A percentile compares a stretch with the other conserved stretches of the same genome.
These are phyloP conservation scores for Russula emetica DNA, from an alignment of 768 basidiomycete species.

Conservation along the genomic window DNA sequence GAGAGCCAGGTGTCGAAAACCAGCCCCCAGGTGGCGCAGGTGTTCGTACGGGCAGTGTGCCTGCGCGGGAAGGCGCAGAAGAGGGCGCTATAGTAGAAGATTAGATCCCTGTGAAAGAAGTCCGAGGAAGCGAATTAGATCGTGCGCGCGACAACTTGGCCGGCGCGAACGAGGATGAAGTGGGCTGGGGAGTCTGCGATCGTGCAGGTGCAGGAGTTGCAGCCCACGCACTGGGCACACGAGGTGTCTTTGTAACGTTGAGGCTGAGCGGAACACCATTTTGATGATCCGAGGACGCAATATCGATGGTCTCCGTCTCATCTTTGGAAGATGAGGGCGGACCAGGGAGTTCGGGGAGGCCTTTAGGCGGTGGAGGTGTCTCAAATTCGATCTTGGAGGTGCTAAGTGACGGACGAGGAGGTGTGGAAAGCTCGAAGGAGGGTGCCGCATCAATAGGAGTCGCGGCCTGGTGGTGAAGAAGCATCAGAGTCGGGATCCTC, in stretches of 20 bases:
- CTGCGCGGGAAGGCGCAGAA: slow-evolving; percentile 18
- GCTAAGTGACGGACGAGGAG: slow-evolving; percentile 44
- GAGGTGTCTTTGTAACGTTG: slow-evolving; percentile 43
- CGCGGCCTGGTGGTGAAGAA: slow-evolving; percentile 23
- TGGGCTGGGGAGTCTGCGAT: slow-evolving; percentile 23
- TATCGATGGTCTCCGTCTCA: slow-evolving; percentile 38
- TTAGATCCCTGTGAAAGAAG: slow-evolving; percentile 8
- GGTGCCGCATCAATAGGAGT: slow-evolving; percentile 21
- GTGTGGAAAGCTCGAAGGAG: slow-evolving; percentile 41
- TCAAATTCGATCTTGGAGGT: slow-evolving; percentile 47
- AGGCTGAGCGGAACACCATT: slow-evolving; percentile 29
- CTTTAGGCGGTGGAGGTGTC: slow-evolving; percentile 60
- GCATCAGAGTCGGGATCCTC: neutral
- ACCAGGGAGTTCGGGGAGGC: slow-evolving; percentile 61
- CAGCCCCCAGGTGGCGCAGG: slow-evolving; percentile 46
- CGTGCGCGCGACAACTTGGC: slow-evolving; percentile 15
- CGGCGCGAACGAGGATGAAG: slow-evolving; percentile 5
- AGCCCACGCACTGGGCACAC: slow-evolving; percentile 46
- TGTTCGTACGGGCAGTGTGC: slow-evolving; percentile 34
- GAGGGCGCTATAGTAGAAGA: neutral
- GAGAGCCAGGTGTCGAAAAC: slow-evolving; percentile 48
- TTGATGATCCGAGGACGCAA: slow-evolving; percentile 30
- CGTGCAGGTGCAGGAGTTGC: slow-evolving; percentile 37
- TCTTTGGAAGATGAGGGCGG: slow-evolving; percentile 56
- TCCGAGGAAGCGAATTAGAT: slow-evolving; percentile 26